A percentile compares a stretch with the other conserved stretches of the same genome.
These are phyloP conservation scores for Agrostemma githago DNA, from an alignment of 148 eudicot genomes.

Conservation along the genomic window DNA sequence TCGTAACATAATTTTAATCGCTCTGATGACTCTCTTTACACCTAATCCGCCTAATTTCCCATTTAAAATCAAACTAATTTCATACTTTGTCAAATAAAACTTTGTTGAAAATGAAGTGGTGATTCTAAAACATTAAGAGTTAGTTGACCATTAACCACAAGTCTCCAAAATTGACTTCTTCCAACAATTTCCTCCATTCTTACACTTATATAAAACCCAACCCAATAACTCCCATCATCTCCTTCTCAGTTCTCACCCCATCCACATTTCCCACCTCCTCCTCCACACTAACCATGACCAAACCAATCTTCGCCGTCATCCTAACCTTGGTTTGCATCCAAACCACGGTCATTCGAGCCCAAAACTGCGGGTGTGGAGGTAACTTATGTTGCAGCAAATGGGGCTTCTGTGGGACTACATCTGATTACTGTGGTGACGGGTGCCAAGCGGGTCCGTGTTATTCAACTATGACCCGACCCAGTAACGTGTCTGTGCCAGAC, in stretches of 20 bases:
- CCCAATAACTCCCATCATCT: background rate
- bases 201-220: constrained; percentile 16
- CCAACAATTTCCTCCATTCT: background rate
- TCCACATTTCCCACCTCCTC: background rate
- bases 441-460: constrained; percentile 42
- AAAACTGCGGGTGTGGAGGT: constrained; percentile 41
- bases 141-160: no score
- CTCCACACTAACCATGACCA: background rate
- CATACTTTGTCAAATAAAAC: background rate
- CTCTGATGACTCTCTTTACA: background rate
- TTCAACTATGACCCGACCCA: constrained; percentile 3
- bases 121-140: no score
- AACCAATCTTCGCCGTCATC: constrained; percentile 3
- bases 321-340: background rate
- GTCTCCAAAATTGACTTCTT: constrained; percentile 7
- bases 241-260: background rate
- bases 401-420: constrained; percentile 44
- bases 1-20: no score
- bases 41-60: background rate
- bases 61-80: background rate
- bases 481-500: constrained; percentile 28
- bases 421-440: constrained; percentile 51
- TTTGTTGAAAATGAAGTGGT: no score
- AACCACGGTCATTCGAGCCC: constrained; percentile 10
- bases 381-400: constrained; percentile 42